Conservation (phyloP, 2,329 filamentous ascomycete species). For the Colletotrichum caudatum region DNA sequence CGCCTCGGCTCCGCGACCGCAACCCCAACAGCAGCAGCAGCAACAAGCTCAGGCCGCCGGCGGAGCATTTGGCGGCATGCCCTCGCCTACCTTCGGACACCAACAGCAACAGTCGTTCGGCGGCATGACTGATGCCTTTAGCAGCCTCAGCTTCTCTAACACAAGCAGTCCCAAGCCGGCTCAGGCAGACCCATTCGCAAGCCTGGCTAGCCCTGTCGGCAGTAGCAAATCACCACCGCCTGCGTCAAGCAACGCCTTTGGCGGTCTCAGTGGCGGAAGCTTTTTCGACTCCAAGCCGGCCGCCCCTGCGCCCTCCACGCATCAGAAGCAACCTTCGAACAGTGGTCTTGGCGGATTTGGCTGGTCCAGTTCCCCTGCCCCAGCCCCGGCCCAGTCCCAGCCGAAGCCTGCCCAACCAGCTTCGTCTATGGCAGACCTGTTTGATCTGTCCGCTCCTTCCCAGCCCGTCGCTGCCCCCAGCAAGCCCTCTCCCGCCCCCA, state of each 20-base stretch:
- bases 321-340: conserved; percentile 65
- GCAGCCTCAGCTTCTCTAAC: conserved; percentile 59
- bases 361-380: conserved; percentile 64
- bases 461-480: conserved; percentile 52
- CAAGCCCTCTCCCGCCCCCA: conserved; percentile 55
- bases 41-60: conserved; percentile 52
- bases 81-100: conserved; percentile 65
- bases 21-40: conserved; percentile 59
- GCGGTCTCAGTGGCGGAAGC: conserved; percentile 75
- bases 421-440: conserved; percentile 80
- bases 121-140: conserved; percentile 82
- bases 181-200: conserved; percentile 69
- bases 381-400: conserved; percentile 49
- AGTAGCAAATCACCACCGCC: conserved; percentile 51
- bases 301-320: conserved; percentile 63
- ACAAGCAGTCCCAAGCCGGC: conserved; percentile 62
- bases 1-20: conserved; percentile 84
- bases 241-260: conserved; percentile 59
- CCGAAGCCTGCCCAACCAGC: conserved; percentile 59
- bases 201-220: conserved; percentile 58
- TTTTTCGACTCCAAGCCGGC: conserved; percentile 85
- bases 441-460: conserved; percentile 75
- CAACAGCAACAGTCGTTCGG: conserved; percentile 63
- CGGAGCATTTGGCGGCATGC: conserved; percentile 76
- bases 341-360: conserved; percentile 77